Evolutionary conservation across 768 basidiomycete species (phyloP), one percentile per base, ranked within the genome.

Genomic region (Cystofilobasidium bisporidii): DNA sequence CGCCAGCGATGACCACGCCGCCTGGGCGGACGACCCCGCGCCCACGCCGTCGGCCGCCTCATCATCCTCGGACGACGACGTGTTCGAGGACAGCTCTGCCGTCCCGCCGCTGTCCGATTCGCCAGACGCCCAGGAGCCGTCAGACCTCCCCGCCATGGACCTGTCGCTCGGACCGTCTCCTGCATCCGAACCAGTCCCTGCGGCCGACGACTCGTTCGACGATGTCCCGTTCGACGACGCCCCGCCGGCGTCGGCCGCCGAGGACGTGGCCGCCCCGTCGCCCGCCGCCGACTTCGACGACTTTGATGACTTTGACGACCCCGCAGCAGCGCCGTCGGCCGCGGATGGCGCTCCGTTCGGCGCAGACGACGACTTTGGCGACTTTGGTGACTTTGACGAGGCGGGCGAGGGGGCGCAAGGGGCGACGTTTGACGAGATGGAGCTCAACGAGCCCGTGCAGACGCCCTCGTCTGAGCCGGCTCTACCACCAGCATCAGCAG

Each of bases 381-480:
- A 72, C 22, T 80, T 82, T 76, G 82, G 86, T 67, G 84, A 84
- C 65, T 86, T 87, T 75, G 83, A 82, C 48, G 79, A 82, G 3
- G 79, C 80, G 33, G 77, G 72, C 1, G 72, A 69, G 30, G 75
- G 59, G 5, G 62, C 24, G 30, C 75, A 71, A 74, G 75, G 22
- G 75, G 84, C 76, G 30, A 81, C 75, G 74, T 73, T 76, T 69
- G 80, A 70, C 41, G 71, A 67, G 6, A 47, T 59, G 43, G 68
- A 63, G 26, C 63, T 71, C 41, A 70, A 73, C 14, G 71, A 75
- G n/a, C n/a, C n/a, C n/a, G n/a, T n/a, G n/a, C n/a, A n/a, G n/a
- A n/a, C n/a, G 80, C 83, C 73, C 30, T 43, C 58, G 18, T 55
- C 67, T 36, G 77, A 71, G 60, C 78, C 79, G 3, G 38, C 47